These are phyloP conservation scores for Penicillium sp. DNA, from an alignment of 2,329 filamentous ascomycete genomes.

Conservation along the genomic window DNA sequence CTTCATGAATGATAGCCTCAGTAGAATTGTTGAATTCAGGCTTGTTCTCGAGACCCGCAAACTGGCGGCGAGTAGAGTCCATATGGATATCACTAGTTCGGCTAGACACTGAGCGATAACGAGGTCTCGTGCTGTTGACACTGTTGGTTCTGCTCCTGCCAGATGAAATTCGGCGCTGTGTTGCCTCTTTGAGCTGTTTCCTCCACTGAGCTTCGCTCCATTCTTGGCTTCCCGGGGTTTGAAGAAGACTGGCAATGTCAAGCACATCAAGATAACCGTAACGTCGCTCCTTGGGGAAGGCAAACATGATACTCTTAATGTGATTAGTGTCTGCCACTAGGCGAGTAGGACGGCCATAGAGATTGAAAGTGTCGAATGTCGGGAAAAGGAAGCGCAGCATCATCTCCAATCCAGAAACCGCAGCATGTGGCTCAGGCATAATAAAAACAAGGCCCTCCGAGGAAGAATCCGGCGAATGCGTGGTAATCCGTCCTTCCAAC, in stretches of 20 bases:
- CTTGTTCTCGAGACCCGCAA: slow-evolving; percentile 19
- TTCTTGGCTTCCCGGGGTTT: slow-evolving; percentile 69
- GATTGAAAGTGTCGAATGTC: slow-evolving; percentile 84
- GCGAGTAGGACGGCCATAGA: slow-evolving; percentile 86
- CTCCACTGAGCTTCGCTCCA: slow-evolving; percentile 93
- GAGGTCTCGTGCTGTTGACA: slow-evolving; percentile 56
- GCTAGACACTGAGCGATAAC: slow-evolving; percentile 38
- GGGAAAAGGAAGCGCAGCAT: slow-evolving; percentile 91
- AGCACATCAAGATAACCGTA: slow-evolving; percentile 89
- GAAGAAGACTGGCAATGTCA: slow-evolving; percentile 78
- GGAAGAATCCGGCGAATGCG: slow-evolving; percentile 75
- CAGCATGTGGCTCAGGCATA: slow-evolving; percentile 93
- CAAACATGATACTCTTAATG: slow-evolving; percentile 92
- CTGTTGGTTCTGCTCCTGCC: slow-evolving; percentile 49
- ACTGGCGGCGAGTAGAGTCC: slow-evolving; percentile 25
- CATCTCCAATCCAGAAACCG: slow-evolving; percentile 91
- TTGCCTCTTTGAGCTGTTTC: slow-evolving; percentile 82
- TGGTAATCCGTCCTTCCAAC: slow-evolving; percentile 84
- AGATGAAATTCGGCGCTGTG: slow-evolving; percentile 53
- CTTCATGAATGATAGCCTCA: slow-evolving; percentile 36
- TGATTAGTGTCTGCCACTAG: slow-evolving; percentile 86
- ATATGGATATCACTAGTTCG: slow-evolving; percentile 40
- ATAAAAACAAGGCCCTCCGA: slow-evolving; percentile 96
- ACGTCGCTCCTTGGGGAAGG: slow-evolving; percentile 82
- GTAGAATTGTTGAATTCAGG: slow-evolving; percentile 37